Percentiles rank a stretch among this genome's conserved stretches.
Conservation (phyloP, 2,329 filamentous ascomycete genomes). For the Nannizzia gypsea region DNA sequence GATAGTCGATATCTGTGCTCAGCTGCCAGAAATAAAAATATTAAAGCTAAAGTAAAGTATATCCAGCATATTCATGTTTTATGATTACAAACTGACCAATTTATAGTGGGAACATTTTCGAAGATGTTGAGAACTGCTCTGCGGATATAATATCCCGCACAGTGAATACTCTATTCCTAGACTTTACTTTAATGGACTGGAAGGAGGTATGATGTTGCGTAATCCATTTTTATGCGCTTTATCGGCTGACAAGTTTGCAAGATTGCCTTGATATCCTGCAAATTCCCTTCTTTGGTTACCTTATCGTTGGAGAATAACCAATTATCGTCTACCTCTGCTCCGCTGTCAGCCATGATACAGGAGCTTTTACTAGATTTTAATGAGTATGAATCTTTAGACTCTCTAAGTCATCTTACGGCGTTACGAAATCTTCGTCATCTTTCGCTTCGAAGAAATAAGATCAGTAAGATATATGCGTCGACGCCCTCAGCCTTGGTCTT, state of each 20-base stretch:
- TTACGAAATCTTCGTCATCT: slow-evolving; percentile 43
- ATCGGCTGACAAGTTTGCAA: slow-evolving; percentile 12
- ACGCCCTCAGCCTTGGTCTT: slow-evolving; percentile 39
- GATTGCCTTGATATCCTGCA: slow-evolving; percentile 25
- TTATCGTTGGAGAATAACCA: slow-evolving; percentile 29
- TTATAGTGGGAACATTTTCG: slow-evolving; percentile 58
- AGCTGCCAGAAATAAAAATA: slow-evolving; percentile 53
- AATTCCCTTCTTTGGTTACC: slow-evolving; percentile 26
- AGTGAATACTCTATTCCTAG: slow-evolving; percentile 51
- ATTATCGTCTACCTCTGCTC: slow-evolving; percentile 21
- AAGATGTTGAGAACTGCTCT: slow-evolving; percentile 26
- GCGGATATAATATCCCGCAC: slow-evolving; percentile 34
- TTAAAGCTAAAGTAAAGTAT: slow-evolving; percentile 58
- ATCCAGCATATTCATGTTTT: background rate
- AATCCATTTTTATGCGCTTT: background rate
- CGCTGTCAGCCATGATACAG: slow-evolving; percentile 29
- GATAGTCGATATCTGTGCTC: slow-evolving; percentile 57
- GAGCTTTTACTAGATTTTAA: slow-evolving; percentile 42
- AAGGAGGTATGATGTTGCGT: slow-evolving; percentile 39
- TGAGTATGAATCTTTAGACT: slow-evolving; percentile 24
- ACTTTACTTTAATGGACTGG: slow-evolving; percentile 57
- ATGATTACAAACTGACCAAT: slow-evolving; percentile 12
- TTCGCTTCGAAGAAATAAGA: slow-evolving; percentile 63
- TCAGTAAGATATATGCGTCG: slow-evolving; percentile 35
- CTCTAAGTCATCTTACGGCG: slow-evolving; percentile 38